Evolutionary conservation across 176 grass and related monocot species (phyloP).

Genomic region (Urochloa ruziziensis): DNA sequence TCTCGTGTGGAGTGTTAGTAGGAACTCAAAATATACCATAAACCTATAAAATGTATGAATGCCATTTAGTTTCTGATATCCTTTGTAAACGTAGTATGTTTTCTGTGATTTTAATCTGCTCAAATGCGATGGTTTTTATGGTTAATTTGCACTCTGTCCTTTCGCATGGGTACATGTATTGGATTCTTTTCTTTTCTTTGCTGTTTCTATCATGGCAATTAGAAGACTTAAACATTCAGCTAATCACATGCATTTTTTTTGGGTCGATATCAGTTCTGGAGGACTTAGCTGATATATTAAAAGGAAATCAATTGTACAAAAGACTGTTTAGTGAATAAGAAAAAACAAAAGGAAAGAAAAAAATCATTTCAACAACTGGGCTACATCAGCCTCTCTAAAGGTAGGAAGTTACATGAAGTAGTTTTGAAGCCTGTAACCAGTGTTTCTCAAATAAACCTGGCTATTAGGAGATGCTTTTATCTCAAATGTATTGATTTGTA

Average conservation of each 20-base stretch:
- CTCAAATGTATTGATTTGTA: no score
- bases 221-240: not conserved
- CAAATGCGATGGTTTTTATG: not conserved
- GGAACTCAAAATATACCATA: not conserved
- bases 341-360: not conserved
- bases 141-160: not conserved
- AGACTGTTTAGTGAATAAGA: not conserved
- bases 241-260: not conserved
- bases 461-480: not conserved
- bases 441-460: not conserved
- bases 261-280: not conserved
- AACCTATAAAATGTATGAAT: not conserved
- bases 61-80: not conserved
- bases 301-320: not conserved
- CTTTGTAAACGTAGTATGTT: not conserved
- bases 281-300: not conserved
- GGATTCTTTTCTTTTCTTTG: not conserved
- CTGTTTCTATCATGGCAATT: not conserved
- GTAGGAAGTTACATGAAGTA: not conserved
- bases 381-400: slow-evolving; percentile 5
- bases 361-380: not conserved
- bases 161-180: not conserved
- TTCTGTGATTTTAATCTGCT: not conserved
- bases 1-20: not conserved
- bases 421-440: not conserved